Evolutionary conservation across 371 early-diverging fungal genomes (phyloP), one percentile per base, ranked within the genome.

Genomic region (Apophysomyces sp.): DNA sequence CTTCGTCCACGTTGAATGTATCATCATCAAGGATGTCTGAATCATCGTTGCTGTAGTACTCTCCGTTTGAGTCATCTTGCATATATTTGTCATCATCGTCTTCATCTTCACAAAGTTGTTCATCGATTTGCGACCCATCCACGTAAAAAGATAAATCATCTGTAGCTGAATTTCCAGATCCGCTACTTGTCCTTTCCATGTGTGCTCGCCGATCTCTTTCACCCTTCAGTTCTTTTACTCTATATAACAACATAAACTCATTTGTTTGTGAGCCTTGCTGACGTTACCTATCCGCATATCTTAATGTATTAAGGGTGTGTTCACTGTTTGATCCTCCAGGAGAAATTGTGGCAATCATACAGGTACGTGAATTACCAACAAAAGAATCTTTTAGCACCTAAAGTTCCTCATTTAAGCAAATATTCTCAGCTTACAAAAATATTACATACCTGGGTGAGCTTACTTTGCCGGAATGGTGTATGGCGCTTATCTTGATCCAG

Each of bases 281-380:
- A n/a, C n/a, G n/a, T 61, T 82, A 92, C 91, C 94, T 81, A 72
- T 97, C 96, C 6, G 99, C 98, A 74, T 99, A 99, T 57, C 99
- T 87, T 39, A 99, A 80, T 4, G 99, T 99, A 70, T 99, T 99
- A 28, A 99, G 82, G 0, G 98, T 94, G 71, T 99, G 98, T 64
- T 99, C 99, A 66, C 92, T 89, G 82, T 96, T 97, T 30, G 89
- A 83, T 29, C 86, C 86, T 59, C 91, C 92, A 7, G 99, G 98
- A 13, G 95, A 93, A 26, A 99, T 89, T 2, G 98, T 99, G 1
- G 98, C 99, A 55, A 99, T 91, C 95, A 99, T 95, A 68, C 95
- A 96, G 0, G 98, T 97, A 16, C 93, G 86, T 18, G 98, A 96
- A 67, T 96, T 93, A 18, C 99, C 99, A 56, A 98, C 89, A 75